phyloP scores from a whole-genome alignment of 179 eudicot genomes.

The Amaranthus tricolor region DNA sequence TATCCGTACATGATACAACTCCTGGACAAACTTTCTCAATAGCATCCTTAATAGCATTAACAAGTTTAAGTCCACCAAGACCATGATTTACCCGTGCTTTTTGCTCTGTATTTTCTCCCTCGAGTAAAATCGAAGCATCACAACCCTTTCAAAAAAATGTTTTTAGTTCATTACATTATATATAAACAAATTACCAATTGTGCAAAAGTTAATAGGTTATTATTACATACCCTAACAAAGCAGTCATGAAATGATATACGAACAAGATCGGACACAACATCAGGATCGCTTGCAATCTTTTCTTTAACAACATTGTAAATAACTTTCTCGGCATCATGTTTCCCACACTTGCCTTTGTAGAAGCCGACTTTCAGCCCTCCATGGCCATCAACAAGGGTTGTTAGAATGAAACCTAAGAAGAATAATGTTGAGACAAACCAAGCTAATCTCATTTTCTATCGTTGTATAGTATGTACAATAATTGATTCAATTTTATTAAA shows the following conservation, averaged over 20 bases:
- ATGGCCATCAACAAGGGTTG: slow-evolving; percentile 17
- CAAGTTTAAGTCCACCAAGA: slow-evolving; percentile 26
- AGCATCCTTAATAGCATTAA: slow-evolving; percentile 29
- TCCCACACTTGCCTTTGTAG: slow-evolving; percentile 31
- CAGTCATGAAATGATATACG: slow-evolving; percentile 41
- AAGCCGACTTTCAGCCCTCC: slow-evolving; percentile 29
- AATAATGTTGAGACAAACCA: not conserved
- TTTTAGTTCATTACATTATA: no score
- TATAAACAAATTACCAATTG: no score
- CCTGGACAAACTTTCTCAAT: slow-evolving; percentile 44
- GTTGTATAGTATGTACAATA: no score
- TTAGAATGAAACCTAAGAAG: slow-evolving; percentile 25
- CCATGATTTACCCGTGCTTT: slow-evolving; percentile 20
- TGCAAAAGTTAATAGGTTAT: no score
- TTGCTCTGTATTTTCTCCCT: slow-evolving; percentile 30
- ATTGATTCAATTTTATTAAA: no score
- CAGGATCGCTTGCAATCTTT: slow-evolving; percentile 20
- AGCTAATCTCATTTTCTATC: slow-evolving; percentile 14
- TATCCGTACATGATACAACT: slow-evolving; percentile 46
- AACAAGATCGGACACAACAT: slow-evolving; percentile 28
- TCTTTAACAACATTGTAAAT: slow-evolving; percentile 23
- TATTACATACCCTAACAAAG: slow-evolving; percentile 29
- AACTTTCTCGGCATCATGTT: slow-evolving; percentile 26
- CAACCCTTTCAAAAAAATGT: slow-evolving; percentile 24
- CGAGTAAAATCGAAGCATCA: slow-evolving; percentile 34